A percentile compares a stretch with the other conserved stretches of the same genome.
Conservation (phyloP, 805 yeast species). For the Grigorovia transvaalensis region DNA sequence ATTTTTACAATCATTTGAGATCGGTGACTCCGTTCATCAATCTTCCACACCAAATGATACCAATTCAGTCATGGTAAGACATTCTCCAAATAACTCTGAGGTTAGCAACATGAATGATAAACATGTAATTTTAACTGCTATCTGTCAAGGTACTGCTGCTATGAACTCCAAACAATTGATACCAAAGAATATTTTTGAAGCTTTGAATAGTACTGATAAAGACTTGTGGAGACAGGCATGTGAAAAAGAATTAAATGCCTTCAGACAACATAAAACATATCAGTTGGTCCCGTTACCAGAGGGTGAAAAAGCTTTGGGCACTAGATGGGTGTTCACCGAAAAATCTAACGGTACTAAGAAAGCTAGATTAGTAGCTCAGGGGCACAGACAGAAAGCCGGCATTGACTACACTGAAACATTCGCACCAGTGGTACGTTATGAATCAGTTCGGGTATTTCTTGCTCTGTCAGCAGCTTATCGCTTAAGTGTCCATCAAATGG, state of each 20-base stretch:
- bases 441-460: slow-evolving; percentile 7
- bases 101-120: too few relatives aligned
- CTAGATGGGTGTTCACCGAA: slow-evolving; percentile 14
- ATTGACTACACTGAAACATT: slow-evolving; percentile 20
- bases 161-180: too few relatives aligned
- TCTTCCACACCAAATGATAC: too few relatives aligned
- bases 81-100: too few relatives aligned
- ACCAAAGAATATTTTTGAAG: too few relatives aligned
- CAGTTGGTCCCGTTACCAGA: slow-evolving; percentile 3
- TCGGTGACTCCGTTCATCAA: too few relatives aligned
- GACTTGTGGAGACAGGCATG: slow-evolving; percentile 4
- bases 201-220: neutral
- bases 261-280: slow-evolving; percentile 5
- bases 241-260: slow-evolving; percentile 2
- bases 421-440: slow-evolving; percentile 22
- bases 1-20: too few relatives aligned
- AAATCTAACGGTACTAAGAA: slow-evolving; percentile 11
- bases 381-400: slow-evolving; percentile 16
- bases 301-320: slow-evolving; percentile 5
- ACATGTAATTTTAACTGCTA: too few relatives aligned
- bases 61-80: too few relatives aligned
- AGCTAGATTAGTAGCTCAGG: slow-evolving; percentile 22
- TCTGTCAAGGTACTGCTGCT: too few relatives aligned
- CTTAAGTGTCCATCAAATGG: slow-evolving; percentile 13
- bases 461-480: slow-evolving; percentile 2